Conservation (phyloP, 2,329 filamentous ascomycete genomes). For the Calycina herbarum region DNA sequence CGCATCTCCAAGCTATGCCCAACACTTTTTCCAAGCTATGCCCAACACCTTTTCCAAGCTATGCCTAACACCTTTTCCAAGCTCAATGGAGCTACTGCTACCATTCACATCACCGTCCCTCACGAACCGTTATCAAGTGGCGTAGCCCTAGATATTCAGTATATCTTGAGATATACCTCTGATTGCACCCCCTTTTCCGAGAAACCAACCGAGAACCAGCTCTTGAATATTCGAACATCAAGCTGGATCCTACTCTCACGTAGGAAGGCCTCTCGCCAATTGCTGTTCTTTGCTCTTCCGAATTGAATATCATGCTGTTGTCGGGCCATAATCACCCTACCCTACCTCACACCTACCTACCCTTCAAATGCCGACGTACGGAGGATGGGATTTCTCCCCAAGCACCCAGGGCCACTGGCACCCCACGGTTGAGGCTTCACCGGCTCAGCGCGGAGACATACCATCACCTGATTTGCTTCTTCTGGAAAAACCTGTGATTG, state of each 20-base stretch:
- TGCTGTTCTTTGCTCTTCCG: too few species aligned
- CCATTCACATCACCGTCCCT: background rate
- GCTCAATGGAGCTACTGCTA: background rate
- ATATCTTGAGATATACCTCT: too few species aligned
- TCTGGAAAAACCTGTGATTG: background rate
- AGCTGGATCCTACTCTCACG: too few species aligned
- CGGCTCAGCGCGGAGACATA: background rate
- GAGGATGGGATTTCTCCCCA: background rate
- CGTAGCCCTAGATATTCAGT: too few species aligned
- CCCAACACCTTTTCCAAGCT: background rate
- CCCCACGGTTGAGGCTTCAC: background rate
- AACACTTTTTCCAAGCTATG: background rate
- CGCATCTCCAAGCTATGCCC: background rate
- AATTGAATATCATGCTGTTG: too few species aligned
- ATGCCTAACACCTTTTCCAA: background rate
- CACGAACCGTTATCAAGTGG: too few species aligned
- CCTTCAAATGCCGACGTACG: background rate
- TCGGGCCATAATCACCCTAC: too few species aligned
- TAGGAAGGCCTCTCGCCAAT: too few species aligned
- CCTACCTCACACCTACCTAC: too few species aligned
- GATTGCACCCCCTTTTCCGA: too few species aligned
- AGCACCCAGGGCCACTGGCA: background rate
- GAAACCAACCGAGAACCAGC: too few species aligned
- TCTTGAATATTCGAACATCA: too few species aligned
- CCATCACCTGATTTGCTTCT: conserved; percentile 2